phyloP scores from a whole-genome alignment of 2,329 filamentous ascomycete species.

The Cladophialophora immunda region DNA sequence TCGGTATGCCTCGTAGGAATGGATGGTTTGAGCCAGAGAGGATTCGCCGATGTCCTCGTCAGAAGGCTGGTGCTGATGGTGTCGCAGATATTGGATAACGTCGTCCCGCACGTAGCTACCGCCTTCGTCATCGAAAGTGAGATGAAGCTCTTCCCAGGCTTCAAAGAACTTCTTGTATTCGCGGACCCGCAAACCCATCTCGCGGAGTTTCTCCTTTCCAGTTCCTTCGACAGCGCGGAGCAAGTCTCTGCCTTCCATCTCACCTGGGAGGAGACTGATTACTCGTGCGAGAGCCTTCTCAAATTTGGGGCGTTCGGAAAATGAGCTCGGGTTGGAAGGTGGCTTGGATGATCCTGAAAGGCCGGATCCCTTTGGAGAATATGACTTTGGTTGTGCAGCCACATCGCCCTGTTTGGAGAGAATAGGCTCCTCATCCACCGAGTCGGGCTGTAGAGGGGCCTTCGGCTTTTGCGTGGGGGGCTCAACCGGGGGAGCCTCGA shows the following conservation, averaged over 20 bases:
- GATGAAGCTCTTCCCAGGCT: slow-evolving; percentile 49
- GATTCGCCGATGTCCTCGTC: slow-evolving; percentile 33
- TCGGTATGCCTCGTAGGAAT: slow-evolving; percentile 55
- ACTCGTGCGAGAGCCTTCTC: slow-evolving; percentile 39
- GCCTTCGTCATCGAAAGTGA: slow-evolving; percentile 44
- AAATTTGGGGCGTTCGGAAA: slow-evolving; percentile 39
- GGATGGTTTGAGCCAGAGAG: slow-evolving; percentile 47
- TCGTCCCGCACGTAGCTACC: slow-evolving; percentile 52
- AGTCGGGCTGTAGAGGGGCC: background rate
- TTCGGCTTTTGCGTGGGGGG: background rate
- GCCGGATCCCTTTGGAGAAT: slow-evolving; percentile 8
- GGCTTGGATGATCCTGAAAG: slow-evolving; percentile 14
- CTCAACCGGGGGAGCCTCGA: slow-evolving; percentile 21
- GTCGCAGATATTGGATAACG: slow-evolving; percentile 50
- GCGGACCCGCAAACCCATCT: slow-evolving; percentile 52
- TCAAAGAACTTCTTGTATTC: slow-evolving; percentile 52
- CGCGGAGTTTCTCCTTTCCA: slow-evolving; percentile 51
- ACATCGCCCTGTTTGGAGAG: slow-evolving; percentile 5
- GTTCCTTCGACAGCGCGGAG: slow-evolving; percentile 50
- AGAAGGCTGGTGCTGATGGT: slow-evolving; percentile 37
- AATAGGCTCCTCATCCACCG: slow-evolving; percentile 12
- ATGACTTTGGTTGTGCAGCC: slow-evolving; percentile 4
- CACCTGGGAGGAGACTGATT: slow-evolving; percentile 39
- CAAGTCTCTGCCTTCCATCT: slow-evolving; percentile 45
- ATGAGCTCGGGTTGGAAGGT: slow-evolving; percentile 19